phyloP scores from a whole-genome alignment of 192 early-diverging fungal genomes.

The Funneliformis mosseae region DNA sequence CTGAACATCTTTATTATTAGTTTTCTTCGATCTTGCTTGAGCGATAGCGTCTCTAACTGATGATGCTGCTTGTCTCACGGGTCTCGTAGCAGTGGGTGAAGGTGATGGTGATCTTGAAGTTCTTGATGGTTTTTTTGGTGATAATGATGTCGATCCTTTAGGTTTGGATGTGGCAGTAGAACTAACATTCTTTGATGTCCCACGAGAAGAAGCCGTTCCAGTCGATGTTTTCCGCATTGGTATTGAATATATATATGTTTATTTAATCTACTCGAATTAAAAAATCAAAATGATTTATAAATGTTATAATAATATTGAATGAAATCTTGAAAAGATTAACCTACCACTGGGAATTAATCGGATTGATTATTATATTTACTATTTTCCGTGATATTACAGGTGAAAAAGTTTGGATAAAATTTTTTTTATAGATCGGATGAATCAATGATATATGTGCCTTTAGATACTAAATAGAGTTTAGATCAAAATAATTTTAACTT shows the following conservation, averaged over 20 bases:
- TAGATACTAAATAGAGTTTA: too few species aligned
- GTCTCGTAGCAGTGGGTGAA: background rate
- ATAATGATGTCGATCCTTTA: background rate
- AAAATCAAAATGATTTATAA: background rate
- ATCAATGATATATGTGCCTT: too few species aligned
- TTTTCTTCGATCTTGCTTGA: constrained; percentile 12
- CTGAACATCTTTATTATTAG: background rate
- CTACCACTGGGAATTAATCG: too few species aligned
- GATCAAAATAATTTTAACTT: too few species aligned
- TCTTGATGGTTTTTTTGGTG: background rate
- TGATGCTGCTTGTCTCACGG: background rate
- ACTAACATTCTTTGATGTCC: background rate
- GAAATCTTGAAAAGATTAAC: too few species aligned
- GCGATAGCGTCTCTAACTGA: constrained; percentile 27
- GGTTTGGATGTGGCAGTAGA: background rate
- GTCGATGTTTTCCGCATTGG: background rate
- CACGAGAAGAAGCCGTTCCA: background rate
- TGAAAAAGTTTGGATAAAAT: too few species aligned
- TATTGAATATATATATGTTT: background rate
- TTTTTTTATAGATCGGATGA: too few species aligned
- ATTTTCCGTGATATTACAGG: too few species aligned
- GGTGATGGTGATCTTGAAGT: constrained; percentile 25
- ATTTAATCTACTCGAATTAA: background rate
- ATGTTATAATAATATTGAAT: background rate
- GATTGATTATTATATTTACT: too few species aligned